Conservation (phyloP, 2,329 filamentous ascomycete species). For the Macrophomina phaseolina region DNA sequence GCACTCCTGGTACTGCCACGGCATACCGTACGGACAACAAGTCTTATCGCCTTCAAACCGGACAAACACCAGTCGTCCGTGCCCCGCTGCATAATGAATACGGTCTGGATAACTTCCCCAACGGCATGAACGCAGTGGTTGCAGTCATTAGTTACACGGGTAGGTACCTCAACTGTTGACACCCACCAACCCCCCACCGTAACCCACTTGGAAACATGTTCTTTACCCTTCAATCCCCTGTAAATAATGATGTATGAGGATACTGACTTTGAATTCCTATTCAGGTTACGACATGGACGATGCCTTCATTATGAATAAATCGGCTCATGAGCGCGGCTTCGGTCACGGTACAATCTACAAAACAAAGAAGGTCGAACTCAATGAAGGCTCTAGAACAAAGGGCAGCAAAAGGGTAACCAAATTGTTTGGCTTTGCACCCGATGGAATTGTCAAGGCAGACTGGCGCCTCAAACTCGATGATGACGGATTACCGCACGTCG, state of each 20-base stretch:
- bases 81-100: slow-evolving; percentile 94
- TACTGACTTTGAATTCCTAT: slow-evolving; percentile 64
- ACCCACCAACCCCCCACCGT: too few species aligned
- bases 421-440: slow-evolving; percentile 89
- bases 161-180: too few species aligned
- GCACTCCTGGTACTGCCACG: slow-evolving; percentile 85
- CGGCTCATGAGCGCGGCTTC: slow-evolving; percentile 92
- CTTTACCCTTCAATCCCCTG: too few species aligned
- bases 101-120: slow-evolving; percentile 97
- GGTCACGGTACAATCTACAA: slow-evolving; percentile 97
- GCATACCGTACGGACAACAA: slow-evolving; percentile 96
- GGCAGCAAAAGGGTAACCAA: slow-evolving; percentile 74
- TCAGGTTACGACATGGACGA: slow-evolving; percentile 99
- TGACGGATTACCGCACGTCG: slow-evolving; percentile 85
- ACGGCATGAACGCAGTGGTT: slow-evolving; percentile 92
- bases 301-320: slow-evolving; percentile 99
- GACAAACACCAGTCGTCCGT: slow-evolving; percentile 92
- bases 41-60: slow-evolving; percentile 90
- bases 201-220: too few species aligned
- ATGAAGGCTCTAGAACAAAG: slow-evolving; percentile 73
- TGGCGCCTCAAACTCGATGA: slow-evolving; percentile 78
- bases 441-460: slow-evolving; percentile 71
- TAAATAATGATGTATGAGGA: too few species aligned
- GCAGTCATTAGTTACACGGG: slow-evolving; percentile 71
- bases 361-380: slow-evolving; percentile 87